Evolutionary conservation across 371 early-diverging fungal species (phyloP), one percentile per base, ranked within the genome.

Genomic region (Caulochytrium protostelioides): DNA sequence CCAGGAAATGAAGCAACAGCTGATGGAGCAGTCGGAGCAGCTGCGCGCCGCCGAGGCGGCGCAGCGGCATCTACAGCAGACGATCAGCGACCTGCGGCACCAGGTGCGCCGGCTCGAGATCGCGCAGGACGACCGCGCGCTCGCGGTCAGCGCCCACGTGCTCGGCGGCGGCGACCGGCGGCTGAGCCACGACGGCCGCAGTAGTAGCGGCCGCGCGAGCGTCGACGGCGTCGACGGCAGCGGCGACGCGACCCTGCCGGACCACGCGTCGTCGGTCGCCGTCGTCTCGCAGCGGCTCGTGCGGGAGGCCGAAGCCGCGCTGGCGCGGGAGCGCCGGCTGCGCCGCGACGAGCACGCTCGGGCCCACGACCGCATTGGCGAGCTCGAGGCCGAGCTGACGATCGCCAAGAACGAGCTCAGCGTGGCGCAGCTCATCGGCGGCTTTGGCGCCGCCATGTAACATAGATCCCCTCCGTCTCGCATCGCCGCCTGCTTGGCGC

Each of bases 371-470:
- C 41, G 53, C 23, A 55, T 63, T 25, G 55, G 51, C 8, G 45
- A 41, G 9, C 24, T 63, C 25, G 64, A 59, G 37, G 56, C 64
- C 0, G 60, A 63, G 29, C 34, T 63, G 36, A 55, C 56, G 1
- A 47, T 54, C 38, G 24, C 50, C 22, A 57, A 53, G 37, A 50
- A 46, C n/a, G 46, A 49, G 43, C 28, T 50, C n/a, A n/a, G n/a
- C n/a, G n/a, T n/a, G n/a, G n/a, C n/a, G n/a, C n/a, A n/a, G n/a
- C n/a, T n/a, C n/a, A n/a, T n/a, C n/a, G n/a, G n/a, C n/a, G n/a
- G n/a, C n/a, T n/a, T n/a, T n/a, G n/a, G n/a, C n/a, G n/a, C n/a
- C n/a, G n/a, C n/a, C n/a, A n/a, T n/a, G n/a, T n/a, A n/a, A n/a
- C n/a, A n/a, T n/a, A n/a, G n/a, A n/a, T n/a, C n/a, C n/a, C n/a